phyloP scores from a whole-genome alignment of 768 basidiomycete species.

The Clitopilus hobsonii region DNA sequence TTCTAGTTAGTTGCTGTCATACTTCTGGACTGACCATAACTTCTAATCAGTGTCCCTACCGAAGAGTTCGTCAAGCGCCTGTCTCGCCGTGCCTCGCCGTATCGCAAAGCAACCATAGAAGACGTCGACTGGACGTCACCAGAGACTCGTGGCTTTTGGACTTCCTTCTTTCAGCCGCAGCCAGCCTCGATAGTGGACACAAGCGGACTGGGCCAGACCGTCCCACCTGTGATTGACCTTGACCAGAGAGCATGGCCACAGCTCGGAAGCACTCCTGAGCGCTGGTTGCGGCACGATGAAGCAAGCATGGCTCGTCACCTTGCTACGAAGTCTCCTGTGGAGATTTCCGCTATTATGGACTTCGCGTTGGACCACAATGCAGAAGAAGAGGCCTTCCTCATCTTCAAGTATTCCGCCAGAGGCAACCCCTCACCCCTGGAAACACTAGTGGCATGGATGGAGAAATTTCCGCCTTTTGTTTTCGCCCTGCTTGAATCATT shows the following conservation, averaged over 20 bases:
- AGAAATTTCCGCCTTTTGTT: slow-evolving; percentile 46
- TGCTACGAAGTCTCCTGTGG: slow-evolving; percentile 16
- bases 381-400: slow-evolving; percentile 49
- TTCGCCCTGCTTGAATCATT: slow-evolving; percentile 47
- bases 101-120: slow-evolving; percentile 33
- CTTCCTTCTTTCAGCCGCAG: neutral
- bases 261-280: neutral
- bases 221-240: neutral
- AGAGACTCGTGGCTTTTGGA: neutral
- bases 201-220: neutral
- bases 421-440: slow-evolving; percentile 21
- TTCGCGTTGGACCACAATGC: slow-evolving; percentile 46
- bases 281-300: slow-evolving; percentile 16
- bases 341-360: slow-evolving; percentile 30
- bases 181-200: neutral
- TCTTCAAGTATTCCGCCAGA: slow-evolving; percentile 41
- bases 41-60: slow-evolving; percentile 35
- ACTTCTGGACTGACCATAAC: neutral
- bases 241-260: slow-evolving; percentile 2
- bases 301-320: slow-evolving; percentile 22
- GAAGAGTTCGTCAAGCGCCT: slow-evolving; percentile 45
- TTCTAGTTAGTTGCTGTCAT: slow-evolving; percentile 1
- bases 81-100: slow-evolving; percentile 34
- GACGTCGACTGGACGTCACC: slow-evolving; percentile 33
- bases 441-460: slow-evolving; percentile 37